Evolutionary conservation across 2,329 filamentous ascomycete species (phyloP).

Genomic region (Trichophyton schoenleinii): DNA sequence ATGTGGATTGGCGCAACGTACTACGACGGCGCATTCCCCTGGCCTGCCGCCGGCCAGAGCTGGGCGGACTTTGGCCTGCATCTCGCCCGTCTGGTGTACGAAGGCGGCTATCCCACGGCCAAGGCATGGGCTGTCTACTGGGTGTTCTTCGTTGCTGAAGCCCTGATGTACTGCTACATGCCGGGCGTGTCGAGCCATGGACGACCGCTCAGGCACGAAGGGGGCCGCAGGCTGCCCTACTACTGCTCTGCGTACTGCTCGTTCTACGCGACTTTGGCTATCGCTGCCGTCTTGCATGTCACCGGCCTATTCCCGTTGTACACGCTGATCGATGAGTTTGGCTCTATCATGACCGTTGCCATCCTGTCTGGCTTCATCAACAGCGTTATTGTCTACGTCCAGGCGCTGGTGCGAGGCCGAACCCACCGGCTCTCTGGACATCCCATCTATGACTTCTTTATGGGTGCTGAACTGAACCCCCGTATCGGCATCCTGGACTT

Average conservation of each 20-base stretch:
- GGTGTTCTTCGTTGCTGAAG: constrained; percentile 79
- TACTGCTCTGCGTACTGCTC: constrained; percentile 85
- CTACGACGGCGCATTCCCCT: constrained; percentile 76
- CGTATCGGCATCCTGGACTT: constrained; percentile 70
- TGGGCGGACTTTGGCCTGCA: constrained; percentile 59
- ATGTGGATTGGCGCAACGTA: constrained; percentile 97
- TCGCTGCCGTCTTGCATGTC: constrained; percentile 60
- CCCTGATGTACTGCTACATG: constrained; percentile 66
- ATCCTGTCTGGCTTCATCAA: constrained; percentile 83
- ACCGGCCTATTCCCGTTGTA: constrained; percentile 79
- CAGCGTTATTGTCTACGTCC: constrained; percentile 72
- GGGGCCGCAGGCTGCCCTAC: constrained; percentile 77
- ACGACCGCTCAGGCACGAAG: constrained; percentile 70
- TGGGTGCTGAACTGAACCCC: constrained; percentile 78
- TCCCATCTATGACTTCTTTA: constrained; percentile 77
- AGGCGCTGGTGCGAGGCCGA: constrained; percentile 63
- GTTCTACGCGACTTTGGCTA: constrained; percentile 71
- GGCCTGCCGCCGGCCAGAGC: constrained; percentile 52
- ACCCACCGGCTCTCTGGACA: constrained; percentile 86
- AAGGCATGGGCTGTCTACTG: constrained; percentile 92
- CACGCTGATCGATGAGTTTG: constrained; percentile 89
- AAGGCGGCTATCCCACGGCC: constrained; percentile 67
- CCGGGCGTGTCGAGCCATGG: constrained; percentile 81
- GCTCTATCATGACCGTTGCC: constrained; percentile 79
- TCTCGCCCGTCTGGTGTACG: constrained; percentile 60